Evolutionary conservation across 768 basidiomycete genomes (phyloP), one percentile per base, ranked within the genome.

Genomic region (Peribolospora kevripleyi): DNA sequence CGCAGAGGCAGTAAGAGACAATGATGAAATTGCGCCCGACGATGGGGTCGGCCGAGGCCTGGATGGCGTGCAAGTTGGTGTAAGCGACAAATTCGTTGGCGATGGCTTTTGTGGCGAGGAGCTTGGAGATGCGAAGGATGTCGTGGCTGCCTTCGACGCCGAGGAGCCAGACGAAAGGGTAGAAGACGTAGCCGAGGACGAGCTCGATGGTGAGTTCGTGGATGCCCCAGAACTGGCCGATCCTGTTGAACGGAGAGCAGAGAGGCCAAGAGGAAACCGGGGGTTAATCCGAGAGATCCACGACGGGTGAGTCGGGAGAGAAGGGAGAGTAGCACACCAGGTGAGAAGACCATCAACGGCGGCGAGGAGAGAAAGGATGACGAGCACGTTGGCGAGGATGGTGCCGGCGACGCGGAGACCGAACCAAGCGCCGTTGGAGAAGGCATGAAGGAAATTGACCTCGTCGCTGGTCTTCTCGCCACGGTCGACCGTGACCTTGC

Each of bases 401-500:
- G 59, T 14, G 48, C 54, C 25, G 38, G 40, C 66, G 52, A 60
- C 52, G 43, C 51, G 53, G 3, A 47, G 46, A 50, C 50, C 54
- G 50, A 52, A 58, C 54, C 55, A 41, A 25, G 61, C 79, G 62
- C 65, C 82, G 79, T 86, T 67, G 54, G 80, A 79, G 69, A 90
- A 91, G 5, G 87, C 87, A 61, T 91, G 86, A 13, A 91, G 75
- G 14, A 77, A 81, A 64, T 91, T 91, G 50, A 75, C 76, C 76
- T 49, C 82, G 78, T 54, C 63, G 63, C 63, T 74, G 59, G 77
- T 72, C 36, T 74, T 68, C 42, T 74, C 68, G n/a, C 84, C 86
- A 59, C 83, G 80, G 66, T 85, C 82, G 55, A 88, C 73, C 51
- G 81, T 75, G 56, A 88, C 75, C 42, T 71, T 76, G 9, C 86